phyloP scores from a whole-genome alignment of 2,329 filamentous ascomycete genomes.

The Ceratocystis cubensis region DNA sequence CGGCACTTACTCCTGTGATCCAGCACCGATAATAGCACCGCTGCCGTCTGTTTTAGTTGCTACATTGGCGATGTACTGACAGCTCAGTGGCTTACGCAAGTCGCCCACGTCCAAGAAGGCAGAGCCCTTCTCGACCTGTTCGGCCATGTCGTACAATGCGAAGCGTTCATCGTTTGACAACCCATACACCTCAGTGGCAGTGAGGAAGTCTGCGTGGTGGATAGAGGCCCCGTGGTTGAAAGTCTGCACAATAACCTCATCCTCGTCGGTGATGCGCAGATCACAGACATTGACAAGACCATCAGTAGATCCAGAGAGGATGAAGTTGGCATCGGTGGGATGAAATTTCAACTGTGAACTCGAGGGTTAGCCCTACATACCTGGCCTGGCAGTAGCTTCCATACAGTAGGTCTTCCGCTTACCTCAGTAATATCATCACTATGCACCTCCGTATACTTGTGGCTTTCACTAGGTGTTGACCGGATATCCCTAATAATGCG shows the following conservation, averaged over 20 bases:
- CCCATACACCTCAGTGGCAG: constrained; percentile 51
- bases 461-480: constrained; percentile 34
- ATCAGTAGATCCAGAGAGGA: constrained; percentile 68
- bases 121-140: constrained; percentile 47
- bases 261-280: constrained; percentile 56
- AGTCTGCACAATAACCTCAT: constrained; percentile 64
- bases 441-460: constrained; percentile 52
- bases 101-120: constrained; percentile 53
- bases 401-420: constrained; percentile 6
- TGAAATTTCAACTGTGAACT: constrained; percentile 37
- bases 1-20: constrained; percentile 50
- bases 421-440: constrained; percentile 53
- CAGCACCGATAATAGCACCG: constrained; percentile 50
- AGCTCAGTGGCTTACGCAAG: constrained; percentile 49
- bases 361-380: not conserved
- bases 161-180: constrained; percentile 69
- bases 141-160: constrained; percentile 57
- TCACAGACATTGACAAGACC: constrained; percentile 69
- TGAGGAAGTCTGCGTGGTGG: constrained; percentile 62
- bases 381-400: too few species aligned
- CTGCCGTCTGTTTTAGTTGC: constrained; percentile 45
- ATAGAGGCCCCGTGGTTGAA: constrained; percentile 67
- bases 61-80: constrained; percentile 63
- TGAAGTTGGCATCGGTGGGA: constrained; percentile 44
- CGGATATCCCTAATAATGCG: constrained; percentile 42